Evolutionary conservation across 306 rosid genomes (phyloP), one percentile per base, ranked within the genome.

Genomic region (Rubus idaeus): DNA sequence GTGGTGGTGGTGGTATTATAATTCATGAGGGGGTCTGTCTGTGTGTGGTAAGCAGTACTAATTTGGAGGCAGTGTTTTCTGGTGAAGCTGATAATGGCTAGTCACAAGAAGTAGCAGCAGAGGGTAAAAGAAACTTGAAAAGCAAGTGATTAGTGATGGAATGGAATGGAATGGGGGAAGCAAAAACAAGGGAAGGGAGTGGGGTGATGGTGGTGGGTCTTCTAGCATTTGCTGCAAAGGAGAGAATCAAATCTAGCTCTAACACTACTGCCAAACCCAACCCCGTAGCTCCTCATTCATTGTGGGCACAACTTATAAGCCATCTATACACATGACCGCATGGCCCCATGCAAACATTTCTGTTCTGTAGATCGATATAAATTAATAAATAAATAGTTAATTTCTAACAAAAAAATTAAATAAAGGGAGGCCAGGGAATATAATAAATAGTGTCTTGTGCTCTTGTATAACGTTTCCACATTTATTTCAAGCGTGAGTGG

Each of bases 51-150:
- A 26, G 41, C 8, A 39, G 46, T 63, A 66, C 50, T 66, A 41
- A 10, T 6, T 67, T 67, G 50, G 71, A 57, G 42, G 50, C 56
- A 73, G 68, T 23, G 68, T 21, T 56, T 72, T 55, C 66, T 73
- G 67, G 76, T 55, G 66, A 73, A 40, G 76, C 13, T 73, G 51
- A 56, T 73, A 73, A 73, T 73, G 66, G 53, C 79, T 10, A 81
- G 82, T 84, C 91, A 88, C 89, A 87, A 72, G 86, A 86, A 79
- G 79, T 58, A 74, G 69, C 82, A 83, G 60, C 68, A 77, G 68
- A 74, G 70, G 63, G 70, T 17, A 39, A 64, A 64, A 39, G 69
- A 61, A 41, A 49, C 58, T 52, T 46, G 77, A 65, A 50, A 80
- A 41, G 41, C 53, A 71, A 5, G 66, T 14, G 18, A 64, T n/a